Evolutionary conservation across 208 protist genomes (phyloP).

Genomic region (Spongospora subterranea): DNA sequence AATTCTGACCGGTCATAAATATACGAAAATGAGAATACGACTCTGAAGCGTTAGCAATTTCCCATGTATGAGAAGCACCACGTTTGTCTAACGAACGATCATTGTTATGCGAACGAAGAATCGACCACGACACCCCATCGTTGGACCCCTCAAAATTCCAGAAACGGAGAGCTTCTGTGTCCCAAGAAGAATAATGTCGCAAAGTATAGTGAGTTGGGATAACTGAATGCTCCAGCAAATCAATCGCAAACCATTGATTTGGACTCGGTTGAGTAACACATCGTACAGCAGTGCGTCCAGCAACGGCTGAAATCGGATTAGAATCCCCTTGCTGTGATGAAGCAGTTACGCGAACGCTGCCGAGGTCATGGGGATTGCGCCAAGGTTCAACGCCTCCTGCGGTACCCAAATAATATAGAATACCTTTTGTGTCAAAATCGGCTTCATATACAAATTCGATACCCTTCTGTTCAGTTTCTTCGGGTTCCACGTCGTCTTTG

Average conservation of each 20-base stretch:
- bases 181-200: constrained; percentile 60
- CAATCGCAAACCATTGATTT: constrained; percentile 66
- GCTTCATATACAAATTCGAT: constrained; percentile 64
- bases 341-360: constrained; percentile 30
- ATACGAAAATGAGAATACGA: constrained; percentile 65
- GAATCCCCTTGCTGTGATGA: constrained; percentile 59
- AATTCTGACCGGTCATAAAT: constrained; percentile 65
- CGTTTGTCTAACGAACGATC: constrained; percentile 21
- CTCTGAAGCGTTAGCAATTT: constrained; percentile 48
- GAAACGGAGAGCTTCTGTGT: constrained; percentile 61
- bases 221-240: constrained; percentile 55
- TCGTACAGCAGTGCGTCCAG: background rate
- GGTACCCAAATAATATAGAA: constrained; percentile 67
- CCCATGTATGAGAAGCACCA: constrained; percentile 58
- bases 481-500: background rate
- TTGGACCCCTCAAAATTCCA: constrained; percentile 65
- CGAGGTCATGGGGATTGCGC: background rate
- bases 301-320: constrained; percentile 38
- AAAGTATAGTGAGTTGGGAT: constrained; percentile 62
- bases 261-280: constrained; percentile 29
- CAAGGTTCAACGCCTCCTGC: constrained; percentile 33
- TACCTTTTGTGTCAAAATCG: constrained; percentile 69
- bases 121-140: constrained; percentile 57
- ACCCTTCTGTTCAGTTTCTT: constrained; percentile 20
- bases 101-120: constrained; percentile 60